Evolutionary conservation across 2,329 filamentous ascomycete genomes (phyloP), one percentile per base, ranked within the genome.

Genomic region (Monilinia fructigena): DNA sequence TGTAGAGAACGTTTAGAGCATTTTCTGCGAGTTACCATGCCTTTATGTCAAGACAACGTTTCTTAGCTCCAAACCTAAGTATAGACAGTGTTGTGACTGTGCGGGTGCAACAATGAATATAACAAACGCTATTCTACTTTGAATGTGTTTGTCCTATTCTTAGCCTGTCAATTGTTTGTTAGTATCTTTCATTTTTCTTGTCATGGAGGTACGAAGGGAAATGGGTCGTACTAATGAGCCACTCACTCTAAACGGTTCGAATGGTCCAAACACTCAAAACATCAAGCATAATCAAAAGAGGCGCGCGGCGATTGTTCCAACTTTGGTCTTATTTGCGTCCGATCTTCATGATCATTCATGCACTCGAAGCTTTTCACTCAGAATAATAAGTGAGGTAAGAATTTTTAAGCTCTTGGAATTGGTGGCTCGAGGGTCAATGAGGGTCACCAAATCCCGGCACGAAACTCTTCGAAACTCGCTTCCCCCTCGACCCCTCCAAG

Each of bases 401-500:
- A 14, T 61, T 61, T 47, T 20, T 26, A 56, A 26, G 23, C 28
- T 40, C 61, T 63, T 63, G 58, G 45, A 35, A 26, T 31, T 38
- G 62, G 53, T 65, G 62, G 53, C 53, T 65, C 53, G 42, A 65
- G 62, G 53, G 62, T 64, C 28, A 56, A 35, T 56, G 45, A 61
- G 58, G 58, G 58, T 61, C 45, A 40, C 58, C 42, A 11, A 58
- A 64, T 56, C 62, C 62, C 23, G 26, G 55, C 31, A 45, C 55
- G 63, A 65, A 65, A 65, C 63, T 61, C 26, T 65, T 61, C 55
- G 63, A 65, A 65, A 65, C 63, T 65, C 63, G 55, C 55, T 65
- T 65, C 63, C 63, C 55, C 63, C 55, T 65, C 47, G 26, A 45
- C 45, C 28, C 50, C 55, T 59, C 55, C 26, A 23, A 55, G 63